phyloP scores from a whole-genome alignment of 495 filamentous ascomycete genomes.

The Podospora fimiseda region DNA sequence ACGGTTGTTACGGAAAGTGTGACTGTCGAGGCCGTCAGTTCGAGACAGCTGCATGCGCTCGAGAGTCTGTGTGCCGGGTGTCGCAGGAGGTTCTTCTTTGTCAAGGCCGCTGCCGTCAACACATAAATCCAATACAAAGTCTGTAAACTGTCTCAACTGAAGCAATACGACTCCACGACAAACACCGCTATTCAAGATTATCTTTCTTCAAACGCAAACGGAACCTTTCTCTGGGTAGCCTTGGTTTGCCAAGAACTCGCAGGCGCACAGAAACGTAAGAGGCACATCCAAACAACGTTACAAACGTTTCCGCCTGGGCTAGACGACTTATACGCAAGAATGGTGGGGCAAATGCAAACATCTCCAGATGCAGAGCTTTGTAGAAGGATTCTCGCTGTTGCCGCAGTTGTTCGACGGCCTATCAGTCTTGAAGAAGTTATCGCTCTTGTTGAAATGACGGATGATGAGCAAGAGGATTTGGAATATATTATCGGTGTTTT shows the following conservation, averaged over 20 bases:
- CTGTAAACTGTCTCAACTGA: conserved; percentile 9
- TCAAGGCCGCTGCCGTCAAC: conserved; percentile 14
- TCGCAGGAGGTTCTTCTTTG: not conserved
- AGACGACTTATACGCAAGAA: conserved; percentile 14
- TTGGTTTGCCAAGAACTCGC: conserved; percentile 26
- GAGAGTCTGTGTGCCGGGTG: not conserved
- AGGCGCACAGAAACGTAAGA: not conserved
- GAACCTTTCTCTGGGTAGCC: conserved; percentile 27
- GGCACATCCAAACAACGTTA: not conserved
- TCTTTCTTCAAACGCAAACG: not conserved
- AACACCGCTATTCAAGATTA: conserved; percentile 12
- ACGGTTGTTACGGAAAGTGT: not conserved
- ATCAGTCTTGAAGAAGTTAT: conserved; percentile 16
- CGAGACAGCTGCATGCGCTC: not conserved
- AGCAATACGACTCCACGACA: conserved; percentile 9
- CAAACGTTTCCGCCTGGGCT: conserved; percentile 13
- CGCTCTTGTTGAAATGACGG: too few species aligned
- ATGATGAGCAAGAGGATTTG: too few species aligned
- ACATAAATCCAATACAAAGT: conserved; percentile 32
- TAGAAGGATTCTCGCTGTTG: conserved; percentile 13
- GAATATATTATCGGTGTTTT: conserved; percentile 16
- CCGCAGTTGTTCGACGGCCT: conserved; percentile 13
- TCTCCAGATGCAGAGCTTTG: conserved; percentile 1
- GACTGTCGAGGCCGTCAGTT: not conserved
- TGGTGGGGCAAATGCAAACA: not conserved